A percentile compares a stretch with the other conserved stretches of the same genome.
Conservation (phyloP, 768 basidiomycete species). For the Mycena metata region DNA sequence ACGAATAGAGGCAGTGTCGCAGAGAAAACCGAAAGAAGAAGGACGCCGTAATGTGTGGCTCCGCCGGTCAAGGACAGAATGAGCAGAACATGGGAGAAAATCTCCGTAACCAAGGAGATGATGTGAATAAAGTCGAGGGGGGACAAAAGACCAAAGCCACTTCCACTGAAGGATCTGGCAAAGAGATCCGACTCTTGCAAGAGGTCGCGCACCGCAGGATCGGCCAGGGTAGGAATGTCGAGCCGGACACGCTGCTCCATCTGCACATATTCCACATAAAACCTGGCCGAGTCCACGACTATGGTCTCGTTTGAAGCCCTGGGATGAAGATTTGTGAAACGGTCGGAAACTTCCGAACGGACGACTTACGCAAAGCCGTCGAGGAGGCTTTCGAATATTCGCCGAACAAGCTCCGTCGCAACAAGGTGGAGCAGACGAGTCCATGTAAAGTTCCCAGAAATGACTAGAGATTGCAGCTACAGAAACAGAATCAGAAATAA, state of each 20-base stretch:
- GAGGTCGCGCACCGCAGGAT: slow-evolving; percentile 80
- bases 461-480: slow-evolving; percentile 78
- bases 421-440: slow-evolving; percentile 70
- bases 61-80: slow-evolving; percentile 74
- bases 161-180: slow-evolving; percentile 83
- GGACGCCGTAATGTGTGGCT: slow-evolving; percentile 66
- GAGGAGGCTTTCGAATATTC: slow-evolving; percentile 73
- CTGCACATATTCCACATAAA: slow-evolving; percentile 83
- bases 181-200: slow-evolving; percentile 91
- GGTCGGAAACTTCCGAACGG: slow-evolving; percentile 30
- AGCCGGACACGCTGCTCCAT: slow-evolving; percentile 82
- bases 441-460: slow-evolving; percentile 82
- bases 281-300: slow-evolving; percentile 81
- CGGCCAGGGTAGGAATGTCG: slow-evolving; percentile 83
- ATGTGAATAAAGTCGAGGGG: slow-evolving; percentile 85
- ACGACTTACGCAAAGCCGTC: slow-evolving; percentile 80
- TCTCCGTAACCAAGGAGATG: slow-evolving; percentile 77
- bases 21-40: slow-evolving; percentile 73
- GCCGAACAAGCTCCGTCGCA: slow-evolving; percentile 72
- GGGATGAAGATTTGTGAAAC: slow-evolving; percentile 36
- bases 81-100: slow-evolving; percentile 78
- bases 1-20: slow-evolving; percentile 71
- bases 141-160: slow-evolving; percentile 83
- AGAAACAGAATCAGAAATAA: slow-evolving; percentile 35
- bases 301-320: slow-evolving; percentile 79